A percentile compares a stretch with the other conserved stretches of the same genome.
These are phyloP conservation scores for Boletus mariae DNA, from an alignment of 1,284 basidiomycete genomes.

Conservation along the genomic window DNA sequence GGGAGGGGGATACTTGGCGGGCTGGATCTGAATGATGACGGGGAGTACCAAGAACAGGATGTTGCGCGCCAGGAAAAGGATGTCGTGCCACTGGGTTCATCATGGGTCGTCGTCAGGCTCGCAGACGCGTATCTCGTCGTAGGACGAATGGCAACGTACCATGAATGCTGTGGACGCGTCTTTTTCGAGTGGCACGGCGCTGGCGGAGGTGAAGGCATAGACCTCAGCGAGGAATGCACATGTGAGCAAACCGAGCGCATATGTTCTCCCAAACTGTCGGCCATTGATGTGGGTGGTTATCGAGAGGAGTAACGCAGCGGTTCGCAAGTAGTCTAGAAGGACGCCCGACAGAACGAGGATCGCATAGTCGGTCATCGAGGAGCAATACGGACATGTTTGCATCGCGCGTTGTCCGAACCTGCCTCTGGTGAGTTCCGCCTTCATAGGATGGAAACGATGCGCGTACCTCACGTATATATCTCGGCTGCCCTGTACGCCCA, in stretches of 20 bases:
- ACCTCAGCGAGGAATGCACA: conserved; percentile 48
- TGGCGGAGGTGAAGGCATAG: conserved; percentile 48
- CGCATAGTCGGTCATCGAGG: conserved; percentile 53
- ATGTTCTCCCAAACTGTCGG: conserved; percentile 47
- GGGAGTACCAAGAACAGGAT: conserved; percentile 58
- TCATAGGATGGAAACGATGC: neutral
- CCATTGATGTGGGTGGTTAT: conserved; percentile 38
- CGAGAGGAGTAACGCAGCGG: conserved; percentile 53
- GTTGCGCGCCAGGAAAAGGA: conserved; percentile 49
- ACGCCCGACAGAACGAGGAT: conserved; percentile 53
- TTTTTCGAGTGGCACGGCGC: conserved; percentile 44
- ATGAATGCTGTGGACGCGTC: conserved; percentile 43
- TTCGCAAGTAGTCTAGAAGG: conserved; percentile 56
- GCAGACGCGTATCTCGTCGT: neutral
- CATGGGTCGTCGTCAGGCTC: conserved; percentile 4
- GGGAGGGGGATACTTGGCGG: conserved; percentile 23
- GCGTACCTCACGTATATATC: conserved; percentile 57
- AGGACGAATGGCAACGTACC: conserved; percentile 41
- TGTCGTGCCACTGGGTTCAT: conserved; percentile 62
- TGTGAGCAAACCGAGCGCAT: conserved; percentile 47
- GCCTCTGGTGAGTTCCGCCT: conserved; percentile 5
- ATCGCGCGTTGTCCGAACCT: conserved; percentile 67
- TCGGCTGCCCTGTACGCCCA: conserved; percentile 58
- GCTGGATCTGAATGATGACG: conserved; percentile 45
- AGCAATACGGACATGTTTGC: conserved; percentile 60